Evolutionary conservation across 495 filamentous ascomycete genomes (phyloP), one percentile per base, ranked within the genome.

Genomic region (Penicillium maclennaniae): DNA sequence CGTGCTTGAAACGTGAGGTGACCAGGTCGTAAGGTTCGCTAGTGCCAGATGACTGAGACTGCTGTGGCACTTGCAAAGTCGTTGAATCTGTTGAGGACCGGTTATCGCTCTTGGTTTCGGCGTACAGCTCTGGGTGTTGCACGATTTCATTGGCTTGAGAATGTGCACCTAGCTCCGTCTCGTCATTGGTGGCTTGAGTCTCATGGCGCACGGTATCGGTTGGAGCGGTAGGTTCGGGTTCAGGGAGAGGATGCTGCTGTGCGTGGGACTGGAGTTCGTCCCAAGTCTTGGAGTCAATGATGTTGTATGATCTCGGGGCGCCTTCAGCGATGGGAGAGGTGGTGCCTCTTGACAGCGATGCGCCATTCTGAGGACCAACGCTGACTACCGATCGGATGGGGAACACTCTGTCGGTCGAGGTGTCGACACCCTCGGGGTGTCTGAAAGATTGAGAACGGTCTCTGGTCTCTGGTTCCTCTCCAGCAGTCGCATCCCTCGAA

Each of bases 321-420:
- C 66, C 65, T 19, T 67, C 58, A 9, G 53, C 60, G 8, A 55
- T 59, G 6, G 61, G 67, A 19, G 67, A 62, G 16, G 42, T 16
- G 14, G 59, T 12, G 10, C 43, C 41, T 27, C 62, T 47, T 5
- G 44, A 16, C 16, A 50, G 47, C 3, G 52, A 34, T n/a, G 55
- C 43, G 1, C 10, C 36, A 19, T 54, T 41, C 23, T 52, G 59
- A 6, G 85, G 79, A 56, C 87, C 84, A 25, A 95, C 85, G 9
- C 84, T 87, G 21, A 95, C 80, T 23, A 88, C 84, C 12, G 87
- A 92, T 34, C 87, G 81, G n/a, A 95, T 87, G 12, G 90, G 90
- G 51, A 91, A 95, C 19, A 95, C 86, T 23, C 87, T 79, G 59
- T 92, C 87, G 8, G 75, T 68, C 47, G 43, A 4, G 50, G 31